Evolutionary conservation across 2,329 filamentous ascomycete species (phyloP), one percentile per base, ranked within the genome.

Genomic region (Alternaria atra): DNA sequence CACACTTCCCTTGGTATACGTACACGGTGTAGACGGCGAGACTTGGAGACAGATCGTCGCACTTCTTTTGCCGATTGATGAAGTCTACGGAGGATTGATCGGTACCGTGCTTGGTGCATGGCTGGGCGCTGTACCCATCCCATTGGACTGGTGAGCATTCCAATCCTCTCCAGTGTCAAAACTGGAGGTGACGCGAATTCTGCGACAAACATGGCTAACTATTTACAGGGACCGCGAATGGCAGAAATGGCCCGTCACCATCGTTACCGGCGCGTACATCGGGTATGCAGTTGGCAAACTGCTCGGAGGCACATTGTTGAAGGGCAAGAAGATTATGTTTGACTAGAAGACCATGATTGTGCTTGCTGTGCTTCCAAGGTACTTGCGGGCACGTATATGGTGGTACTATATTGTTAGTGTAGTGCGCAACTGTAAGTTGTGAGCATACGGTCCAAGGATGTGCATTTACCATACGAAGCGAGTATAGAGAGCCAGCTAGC

Each of bases 241-340:
- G 95, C 95, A 99, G 86, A 92, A 90, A 78, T 99, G 94, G 91
- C 95, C 95, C 0, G 90, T 98, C 48, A 99, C 95, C 0, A 91
- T 99, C 60, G 80, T 98, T 5, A 89, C 87, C 2, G 95, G 95
- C 3, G 84, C 91, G 17, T 98, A 97, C 79, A 80, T 87, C 6
- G 95, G 95, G 1, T 93, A 91, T 78, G 84, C 87, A 1, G 67
- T 92, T 12, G 93, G 93, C 1, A 90, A 91, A 74, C 72, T 87
- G 56, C 66, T 88, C 2, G 83, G 83, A 17, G 89, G 89, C 12
- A 79, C 78, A 30, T 37, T 83, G 59, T 73, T 83, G 35, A 82
- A 80, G 65, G 83, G 83, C 6, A 78, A 73, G 66, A 82, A 76
- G 71, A 79, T 84, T 54, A 78, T 80, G 69, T 80, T 82, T 58